Conservation (phyloP, 176 grass and related monocot species). For the Puya raimondii region DNA sequence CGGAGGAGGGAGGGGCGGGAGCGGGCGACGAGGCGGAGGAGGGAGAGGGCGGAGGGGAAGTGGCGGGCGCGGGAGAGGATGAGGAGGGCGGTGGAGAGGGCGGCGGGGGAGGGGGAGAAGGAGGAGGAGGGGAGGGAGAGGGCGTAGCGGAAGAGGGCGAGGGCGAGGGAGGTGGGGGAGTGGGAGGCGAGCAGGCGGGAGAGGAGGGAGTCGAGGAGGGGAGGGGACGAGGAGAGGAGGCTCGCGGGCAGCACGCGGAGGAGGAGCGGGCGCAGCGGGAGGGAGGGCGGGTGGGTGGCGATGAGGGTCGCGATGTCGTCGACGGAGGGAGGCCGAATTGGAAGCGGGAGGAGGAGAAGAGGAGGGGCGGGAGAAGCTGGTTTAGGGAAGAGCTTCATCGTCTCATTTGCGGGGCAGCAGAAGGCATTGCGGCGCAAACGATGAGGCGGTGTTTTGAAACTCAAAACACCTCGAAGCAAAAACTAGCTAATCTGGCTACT, state of each 20-base stretch:
- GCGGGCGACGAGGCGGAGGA: constrained; percentile 39
- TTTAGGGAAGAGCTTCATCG: too few species aligned
- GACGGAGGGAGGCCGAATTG: constrained; percentile 17
- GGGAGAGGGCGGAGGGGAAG: constrained; percentile 40
- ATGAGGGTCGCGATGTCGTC: constrained; percentile 15
- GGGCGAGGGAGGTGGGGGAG: constrained; percentile 44
- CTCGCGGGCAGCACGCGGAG: constrained; percentile 28
- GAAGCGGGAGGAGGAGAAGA: not conserved
- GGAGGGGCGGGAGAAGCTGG: too few species aligned
- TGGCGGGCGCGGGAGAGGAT: constrained; percentile 28
- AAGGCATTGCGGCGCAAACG: too few species aligned
- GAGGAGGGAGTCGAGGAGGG: constrained; percentile 21
- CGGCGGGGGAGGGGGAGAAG: constrained; percentile 26
- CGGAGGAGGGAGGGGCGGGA: constrained; percentile 39
- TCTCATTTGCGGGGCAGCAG: too few species aligned
- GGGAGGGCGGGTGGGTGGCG: constrained; percentile 16
- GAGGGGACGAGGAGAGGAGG: constrained; percentile 22
- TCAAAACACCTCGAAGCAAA: too few species aligned
- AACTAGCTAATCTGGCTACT: too few species aligned
- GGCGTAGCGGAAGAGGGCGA: constrained; percentile 41
- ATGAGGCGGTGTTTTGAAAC: too few species aligned
- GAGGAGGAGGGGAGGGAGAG: constrained; percentile 42
- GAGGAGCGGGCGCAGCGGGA: constrained; percentile 27
- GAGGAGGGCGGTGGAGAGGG: constrained; percentile 12
- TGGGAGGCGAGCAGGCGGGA: constrained; percentile 32